Evolutionary conservation across 176 grass and related monocot genomes (phyloP), one percentile per base, ranked within the genome.

Genomic region (Phoenix roebelenii): DNA sequence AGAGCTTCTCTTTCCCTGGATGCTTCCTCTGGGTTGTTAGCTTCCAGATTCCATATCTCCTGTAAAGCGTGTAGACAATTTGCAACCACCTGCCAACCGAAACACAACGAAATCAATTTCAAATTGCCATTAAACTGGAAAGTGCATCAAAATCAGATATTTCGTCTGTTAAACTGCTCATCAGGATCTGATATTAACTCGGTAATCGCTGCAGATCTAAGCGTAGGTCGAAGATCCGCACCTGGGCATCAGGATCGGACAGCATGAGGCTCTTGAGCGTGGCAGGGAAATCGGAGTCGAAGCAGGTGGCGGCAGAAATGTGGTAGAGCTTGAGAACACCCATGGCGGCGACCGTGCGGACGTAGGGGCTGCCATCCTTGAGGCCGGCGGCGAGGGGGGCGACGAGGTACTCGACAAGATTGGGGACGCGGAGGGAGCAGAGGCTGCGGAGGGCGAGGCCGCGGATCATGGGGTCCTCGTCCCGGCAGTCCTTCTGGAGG

Each of bases 371-470:
- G 5, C 79, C 79, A 64, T 98, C 94, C 85, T 89, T 89, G 22
- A 98, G 85, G 35, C 94, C 88, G 0, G 76, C 75, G 3, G 67
- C 60, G 20, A 98, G 94, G 2, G 94, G 94, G 20, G 94, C 72
- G 10, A 98, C 88, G 7, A 98, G 85, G 63, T 98, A 98, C 76
- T 98, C 94, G 2, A 98, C 94, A 1, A 98, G 84, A 50, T 98
- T 98, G 18, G 88, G 79, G 10, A 98, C 94, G 51, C 88, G 88
- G 60, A 93, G 88, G 18, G 94, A 98, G 82, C 88, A 92, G 71
- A 98, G 85, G 32, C 94, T 98, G 69, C 94, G 88, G 50, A 98
- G 87, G 23, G 94, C 94, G 50, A 98, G 80, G 65, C 94, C 94
- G 53, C 94, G 82, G 57, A 98, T 93, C 19, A 84, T 98, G 22